These are phyloP conservation scores for Coemansia sp. DNA, from an alignment of 192 early-diverging fungal genomes.

Conservation along the genomic window DNA sequence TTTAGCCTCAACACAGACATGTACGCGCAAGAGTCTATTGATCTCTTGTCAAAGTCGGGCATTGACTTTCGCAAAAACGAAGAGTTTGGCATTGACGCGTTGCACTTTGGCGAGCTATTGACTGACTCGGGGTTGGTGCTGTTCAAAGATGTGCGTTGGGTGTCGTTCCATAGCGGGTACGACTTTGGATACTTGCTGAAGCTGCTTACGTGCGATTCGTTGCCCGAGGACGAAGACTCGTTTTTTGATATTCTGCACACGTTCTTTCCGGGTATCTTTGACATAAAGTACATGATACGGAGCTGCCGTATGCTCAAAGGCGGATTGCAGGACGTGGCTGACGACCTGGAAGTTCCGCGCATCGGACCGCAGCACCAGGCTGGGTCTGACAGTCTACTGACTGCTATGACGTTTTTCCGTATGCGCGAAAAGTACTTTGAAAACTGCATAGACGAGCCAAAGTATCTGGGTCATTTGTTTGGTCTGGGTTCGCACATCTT, in stretches of 20 bases:
- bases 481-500: conserved; percentile 44
- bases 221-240: conserved; percentile 92
- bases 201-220: conserved; percentile 82
- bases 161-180: conserved; percentile 98
- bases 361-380: conserved; percentile 99
- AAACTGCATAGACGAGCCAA: conserved; percentile 89
- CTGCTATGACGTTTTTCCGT: conserved; percentile 97
- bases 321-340: conserved; percentile 96
- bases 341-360: conserved; percentile 88
- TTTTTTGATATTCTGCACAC: conserved; percentile 90
- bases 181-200: conserved; percentile 99
- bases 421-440: conserved; percentile 98
- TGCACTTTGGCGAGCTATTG: conserved; percentile 95
- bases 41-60: conserved; percentile 93
- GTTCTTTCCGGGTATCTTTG: conserved; percentile 99
- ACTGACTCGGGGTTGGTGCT: conserved; percentile 97
- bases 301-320: conserved; percentile 95
- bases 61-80: conserved; percentile 98
- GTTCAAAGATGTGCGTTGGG: conserved; percentile 93
- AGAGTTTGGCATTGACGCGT: conserved; percentile 92
- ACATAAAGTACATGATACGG: conserved; percentile 99
- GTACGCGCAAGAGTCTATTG: conserved; percentile 99
- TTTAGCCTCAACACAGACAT: conserved; percentile 95
- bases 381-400: conserved; percentile 94
- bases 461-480: conserved; percentile 69